Evolutionary conservation across 78 protist genomes (phyloP).

Genomic region (Dictyostelium firmibasis): DNA sequence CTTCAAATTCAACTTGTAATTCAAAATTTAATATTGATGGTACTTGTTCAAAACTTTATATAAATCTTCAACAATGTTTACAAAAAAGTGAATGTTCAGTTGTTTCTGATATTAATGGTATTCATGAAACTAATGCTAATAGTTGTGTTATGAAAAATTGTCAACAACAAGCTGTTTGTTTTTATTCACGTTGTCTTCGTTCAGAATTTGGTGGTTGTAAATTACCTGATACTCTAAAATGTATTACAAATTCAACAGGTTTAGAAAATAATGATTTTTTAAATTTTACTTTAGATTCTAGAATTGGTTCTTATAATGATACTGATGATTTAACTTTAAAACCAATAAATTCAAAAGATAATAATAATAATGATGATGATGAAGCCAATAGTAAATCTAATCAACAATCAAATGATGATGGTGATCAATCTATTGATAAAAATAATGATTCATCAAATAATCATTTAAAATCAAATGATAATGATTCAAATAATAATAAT

Average conservation of each 20-base stretch:
- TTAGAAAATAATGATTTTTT: not conserved
- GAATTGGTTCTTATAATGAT: not conserved
- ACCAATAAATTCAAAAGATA: not conserved
- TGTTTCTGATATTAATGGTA: not conserved
- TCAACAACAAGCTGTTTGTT: constrained; percentile 7
- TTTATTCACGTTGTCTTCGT: constrained; percentile 9
- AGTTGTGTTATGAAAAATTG: constrained; percentile 13
- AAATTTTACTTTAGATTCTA: not conserved
- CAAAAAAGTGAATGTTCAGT: not conserved
- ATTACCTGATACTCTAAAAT: not conserved
- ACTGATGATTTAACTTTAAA: not conserved
- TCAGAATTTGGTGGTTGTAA: constrained; percentile 21
- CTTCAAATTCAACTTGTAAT: not conserved
- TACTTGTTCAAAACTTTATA: not conserved
- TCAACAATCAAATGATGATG: too few relatives aligned
- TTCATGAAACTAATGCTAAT: not conserved
- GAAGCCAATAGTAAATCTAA: too few relatives aligned
- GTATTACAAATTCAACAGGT: not conserved
- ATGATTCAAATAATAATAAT: too few relatives aligned
- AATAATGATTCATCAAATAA: too few relatives aligned
- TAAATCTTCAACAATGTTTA: not conserved
- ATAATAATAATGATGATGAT: not conserved
- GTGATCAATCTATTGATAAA: too few relatives aligned
- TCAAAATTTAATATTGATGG: not conserved
- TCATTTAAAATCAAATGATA: too few relatives aligned